A percentile compares a stretch with the other conserved stretches of the same genome.
These are phyloP conservation scores for Trypanosoma conorhini DNA, from an alignment of 208 protist species.

Conservation along the genomic window DNA sequence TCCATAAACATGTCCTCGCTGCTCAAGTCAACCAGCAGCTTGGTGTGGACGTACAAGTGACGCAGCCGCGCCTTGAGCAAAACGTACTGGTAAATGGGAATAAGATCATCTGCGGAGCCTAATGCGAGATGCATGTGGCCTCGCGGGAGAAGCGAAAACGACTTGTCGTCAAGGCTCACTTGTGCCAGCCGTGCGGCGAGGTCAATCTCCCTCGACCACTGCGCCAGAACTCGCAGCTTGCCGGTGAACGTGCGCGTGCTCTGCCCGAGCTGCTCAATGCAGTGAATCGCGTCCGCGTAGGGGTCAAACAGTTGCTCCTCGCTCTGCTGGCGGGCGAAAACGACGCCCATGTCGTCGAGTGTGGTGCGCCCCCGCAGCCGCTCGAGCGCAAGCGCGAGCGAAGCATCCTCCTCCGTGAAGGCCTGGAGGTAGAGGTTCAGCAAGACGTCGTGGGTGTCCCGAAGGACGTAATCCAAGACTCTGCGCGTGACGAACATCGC, in stretches of 20 bases:
- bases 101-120: conserved; percentile 81
- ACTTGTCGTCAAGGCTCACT: conserved; percentile 32
- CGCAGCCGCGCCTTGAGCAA: conserved; percentile 54
- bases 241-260: conserved; percentile 46
- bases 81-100: conserved; percentile 89
- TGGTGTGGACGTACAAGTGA: conserved; percentile 60
- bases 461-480: conserved; percentile 69
- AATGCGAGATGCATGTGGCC: conserved; percentile 14
- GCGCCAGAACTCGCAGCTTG: conserved; percentile 64
- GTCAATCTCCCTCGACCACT: conserved; percentile 85
- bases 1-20: conserved; percentile 67
- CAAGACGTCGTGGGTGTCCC: conserved; percentile 51
- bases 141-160: conserved; percentile 1
- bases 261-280: conserved; percentile 61
- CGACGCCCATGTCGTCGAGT: conserved; percentile 81
- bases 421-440: conserved; percentile 75
- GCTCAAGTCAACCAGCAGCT: conserved; percentile 70
- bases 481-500: conserved; percentile 57
- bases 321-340: conserved; percentile 60
- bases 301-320: conserved; percentile 78
- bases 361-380: conserved; percentile 53
- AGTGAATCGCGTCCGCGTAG: conserved; percentile 77
- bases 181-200: conserved; percentile 66
- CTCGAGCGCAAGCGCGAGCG: conserved; percentile 37
- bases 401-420: conserved; percentile 47